A percentile compares a stretch with the other conserved stretches of the same genome.
These are phyloP conservation scores for Ganoderma leucocontextum DNA, from an alignment of 1,284 basidiomycete species.

Conservation along the genomic window DNA sequence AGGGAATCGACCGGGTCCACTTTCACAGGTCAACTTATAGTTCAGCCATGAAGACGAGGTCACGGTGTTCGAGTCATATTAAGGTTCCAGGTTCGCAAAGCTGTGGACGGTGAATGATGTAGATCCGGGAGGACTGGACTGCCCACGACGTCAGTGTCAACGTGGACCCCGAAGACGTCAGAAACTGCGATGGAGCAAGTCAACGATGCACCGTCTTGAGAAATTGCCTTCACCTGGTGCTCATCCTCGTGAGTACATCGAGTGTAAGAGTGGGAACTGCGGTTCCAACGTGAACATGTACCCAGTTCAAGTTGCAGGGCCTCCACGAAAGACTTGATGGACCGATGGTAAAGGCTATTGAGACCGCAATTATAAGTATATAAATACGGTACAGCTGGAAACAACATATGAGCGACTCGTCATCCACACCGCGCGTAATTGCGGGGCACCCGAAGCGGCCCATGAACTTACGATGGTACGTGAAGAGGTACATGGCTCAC, in stretches of 20 bases:
- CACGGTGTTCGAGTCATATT: background rate
- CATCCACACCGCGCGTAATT: background rate
- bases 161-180: background rate
- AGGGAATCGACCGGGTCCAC: background rate
- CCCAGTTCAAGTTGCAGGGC: background rate
- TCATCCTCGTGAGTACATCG: background rate
- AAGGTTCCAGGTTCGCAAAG: background rate
- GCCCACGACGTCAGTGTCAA: background rate
- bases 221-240: background rate
- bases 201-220: background rate
- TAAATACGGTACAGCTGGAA: background rate
- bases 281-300: background rate
- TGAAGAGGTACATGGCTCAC: background rate
- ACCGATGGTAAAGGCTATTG: background rate
- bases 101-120: background rate
- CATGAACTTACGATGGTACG: background rate
- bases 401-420: background rate
- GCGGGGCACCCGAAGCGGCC: background rate
- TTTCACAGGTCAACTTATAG: background rate
- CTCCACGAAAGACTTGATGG: background rate
- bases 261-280: background rate
- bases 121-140: background rate
- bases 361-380: background rate
- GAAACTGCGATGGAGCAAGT: background rate
- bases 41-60: background rate